Conservation (phyloP, 2,329 filamentous ascomycete species). For the Nothophoma quercina region DNA sequence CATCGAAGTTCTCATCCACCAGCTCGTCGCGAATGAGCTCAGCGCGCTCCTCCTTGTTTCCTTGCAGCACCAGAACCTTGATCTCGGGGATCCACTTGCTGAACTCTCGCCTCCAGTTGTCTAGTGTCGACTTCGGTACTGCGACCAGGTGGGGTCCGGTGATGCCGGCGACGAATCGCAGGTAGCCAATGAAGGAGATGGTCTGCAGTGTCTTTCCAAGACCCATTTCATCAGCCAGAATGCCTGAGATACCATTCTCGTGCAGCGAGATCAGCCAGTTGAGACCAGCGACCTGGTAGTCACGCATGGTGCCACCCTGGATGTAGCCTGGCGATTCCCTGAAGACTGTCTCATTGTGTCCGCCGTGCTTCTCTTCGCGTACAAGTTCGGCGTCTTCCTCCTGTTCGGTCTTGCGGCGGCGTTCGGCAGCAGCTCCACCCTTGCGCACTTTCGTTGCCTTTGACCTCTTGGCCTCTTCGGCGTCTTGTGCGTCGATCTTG, state of each 20-base stretch:
- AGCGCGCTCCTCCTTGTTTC: conserved; percentile 91
- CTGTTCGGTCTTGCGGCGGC: conserved; percentile 89
- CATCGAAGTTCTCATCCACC: conserved; percentile 95
- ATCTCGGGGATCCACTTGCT: conserved; percentile 93
- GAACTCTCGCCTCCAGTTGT: conserved; percentile 99
- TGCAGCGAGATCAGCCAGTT: conserved; percentile 98
- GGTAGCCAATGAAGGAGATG: conserved; percentile 93
- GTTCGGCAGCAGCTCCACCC: conserved; percentile 80
- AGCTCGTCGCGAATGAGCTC: conserved; percentile 88
- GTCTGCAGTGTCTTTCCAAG: conserved; percentile 97
- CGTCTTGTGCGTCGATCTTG: conserved; percentile 94
- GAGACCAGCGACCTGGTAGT: conserved; percentile 93
- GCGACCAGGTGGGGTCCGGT: conserved; percentile 89
- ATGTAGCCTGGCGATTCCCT: conserved; percentile 93
- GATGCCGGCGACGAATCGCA: conserved; percentile 89
- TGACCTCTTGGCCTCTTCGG: conserved; percentile 69
- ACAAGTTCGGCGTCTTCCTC: conserved; percentile 93
- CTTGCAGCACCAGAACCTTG: conserved; percentile 91
- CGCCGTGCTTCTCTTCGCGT: conserved; percentile 87
- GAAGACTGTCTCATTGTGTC: conserved; percentile 81
- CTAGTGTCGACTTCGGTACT: conserved; percentile 95
- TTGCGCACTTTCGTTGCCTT: conserved; percentile 81
- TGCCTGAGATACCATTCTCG: conserved; percentile 98
- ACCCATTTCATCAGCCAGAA: conserved; percentile 98
- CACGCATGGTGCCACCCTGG: conserved; percentile 84